phyloP scores from a whole-genome alignment of 331 rosid species.

The Cydonia oblonga region DNA sequence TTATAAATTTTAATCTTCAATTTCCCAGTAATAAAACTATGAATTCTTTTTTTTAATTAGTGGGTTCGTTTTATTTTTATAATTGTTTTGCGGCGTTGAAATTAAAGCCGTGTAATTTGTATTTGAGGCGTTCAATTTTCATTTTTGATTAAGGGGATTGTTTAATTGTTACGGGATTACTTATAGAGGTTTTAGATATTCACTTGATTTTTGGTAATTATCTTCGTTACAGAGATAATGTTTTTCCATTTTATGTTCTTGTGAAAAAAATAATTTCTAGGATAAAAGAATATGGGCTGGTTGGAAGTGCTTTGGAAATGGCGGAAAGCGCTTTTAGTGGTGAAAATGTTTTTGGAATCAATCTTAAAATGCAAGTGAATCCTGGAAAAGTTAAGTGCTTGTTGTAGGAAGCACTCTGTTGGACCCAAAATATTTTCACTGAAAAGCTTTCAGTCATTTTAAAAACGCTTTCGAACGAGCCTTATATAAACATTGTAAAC shows the following conservation, averaged over 20 bases:
- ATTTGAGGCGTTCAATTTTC: neutral
- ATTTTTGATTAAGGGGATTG: neutral
- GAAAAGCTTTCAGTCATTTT: no score
- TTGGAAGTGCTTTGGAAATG: no score
- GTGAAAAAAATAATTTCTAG: no score
- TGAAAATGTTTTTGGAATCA: no score
- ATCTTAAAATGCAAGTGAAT: no score
- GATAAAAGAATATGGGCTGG: no score
- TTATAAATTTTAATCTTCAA: neutral
- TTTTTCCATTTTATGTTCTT: no score
- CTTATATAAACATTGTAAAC: rapidly evolving
- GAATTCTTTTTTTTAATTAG: neutral
- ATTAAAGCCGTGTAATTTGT: neutral
- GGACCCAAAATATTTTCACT: no score
- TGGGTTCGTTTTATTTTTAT: neutral
- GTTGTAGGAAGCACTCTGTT: no score
- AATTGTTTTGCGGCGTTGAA: neutral
- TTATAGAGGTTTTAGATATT: neutral
- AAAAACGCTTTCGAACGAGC: no score
- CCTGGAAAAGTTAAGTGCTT: no score
- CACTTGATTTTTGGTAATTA: neutral
- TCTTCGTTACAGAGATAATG: no score
- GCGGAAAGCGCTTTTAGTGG: rapidly evolving
- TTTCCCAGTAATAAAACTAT: neutral
- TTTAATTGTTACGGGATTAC: neutral